Base-by-base conservation (phyloP, 441 rosid species). In the Manihot esculenta region DNA sequence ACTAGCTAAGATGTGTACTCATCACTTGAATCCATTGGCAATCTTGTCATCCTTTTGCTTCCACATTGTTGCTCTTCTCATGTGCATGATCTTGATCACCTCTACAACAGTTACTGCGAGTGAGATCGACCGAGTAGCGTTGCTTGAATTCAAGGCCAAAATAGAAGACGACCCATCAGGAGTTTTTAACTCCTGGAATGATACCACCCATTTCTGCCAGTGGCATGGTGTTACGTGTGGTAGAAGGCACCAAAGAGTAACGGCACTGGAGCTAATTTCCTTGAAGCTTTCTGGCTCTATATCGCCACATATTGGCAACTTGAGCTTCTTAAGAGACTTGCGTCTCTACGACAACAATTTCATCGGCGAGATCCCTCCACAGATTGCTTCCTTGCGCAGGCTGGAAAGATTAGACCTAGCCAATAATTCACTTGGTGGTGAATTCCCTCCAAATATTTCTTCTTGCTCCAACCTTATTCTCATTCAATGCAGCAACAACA, bases 181-280 rank as follows among this genome's bases (percentile, higher is more conserved):
- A 2, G 64, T 35, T 21, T 35, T 60, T 20, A 60, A 8, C 24
- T 60, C 64, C 18, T 60, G 64, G 64, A 60, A 60, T 35, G 27
- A 20, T 35, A 17, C 64, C 47, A 33, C 18, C 5, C 64, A 60
- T 35, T 60, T 60, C 47, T 60, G 64, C 24, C 44, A 20, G 13
- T 60, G 64, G 64, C 7, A 60, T 9, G 64, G 64, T 7, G 47
- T 60, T 20, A 60, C 20, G 7, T 60, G 64, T n/a, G 47, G 64
- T 23, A 6, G 47, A 1, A 17, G 47, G 47, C 64, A 60, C 47
- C 64, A 35, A 7, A 60, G 64, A 35, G 64, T 60, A 1, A 35
- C 47, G 11, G 12, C 12, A 10, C 13, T 60, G 24, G 5, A 60
- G 45, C 64, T 60, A 0, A 1, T 14, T n/a, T 58, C 62, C 14